A percentile compares a stretch with the other conserved stretches of the same genome.
These are phyloP conservation scores for Chaetomium tenue DNA, from an alignment of 495 filamentous ascomycete species.

Conservation along the genomic window DNA sequence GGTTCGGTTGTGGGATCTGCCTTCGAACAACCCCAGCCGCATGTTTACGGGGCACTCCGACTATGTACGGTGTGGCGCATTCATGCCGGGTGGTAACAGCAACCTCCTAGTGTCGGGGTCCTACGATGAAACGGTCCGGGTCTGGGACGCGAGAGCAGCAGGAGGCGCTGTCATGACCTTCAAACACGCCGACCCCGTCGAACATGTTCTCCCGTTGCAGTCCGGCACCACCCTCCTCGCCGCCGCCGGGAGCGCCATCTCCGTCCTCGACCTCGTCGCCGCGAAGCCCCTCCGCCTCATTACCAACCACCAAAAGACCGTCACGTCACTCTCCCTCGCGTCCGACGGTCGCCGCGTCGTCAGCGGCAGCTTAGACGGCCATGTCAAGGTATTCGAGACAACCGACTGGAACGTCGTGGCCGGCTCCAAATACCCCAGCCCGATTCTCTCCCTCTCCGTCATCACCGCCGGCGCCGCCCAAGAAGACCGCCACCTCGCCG, in stretches of 20 bases:
- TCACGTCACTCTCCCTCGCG: slow-evolving; percentile 76
- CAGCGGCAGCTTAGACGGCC: slow-evolving; percentile 85
- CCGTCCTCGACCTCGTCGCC: slow-evolving; percentile 90
- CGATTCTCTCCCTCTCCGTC: slow-evolving; percentile 78
- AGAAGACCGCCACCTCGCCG: slow-evolving; percentile 83
- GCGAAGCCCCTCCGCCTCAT: slow-evolving; percentile 82
- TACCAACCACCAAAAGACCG: slow-evolving; percentile 95
- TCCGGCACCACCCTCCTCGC: slow-evolving; percentile 83
- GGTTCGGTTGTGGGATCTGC: slow-evolving; percentile 90
- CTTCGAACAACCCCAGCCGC: slow-evolving; percentile 67
- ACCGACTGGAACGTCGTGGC: slow-evolving; percentile 87
- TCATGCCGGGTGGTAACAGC: slow-evolving; percentile 75
- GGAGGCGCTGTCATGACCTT: slow-evolving; percentile 76
- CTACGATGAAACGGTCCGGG: slow-evolving; percentile 88
- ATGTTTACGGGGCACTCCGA: slow-evolving; percentile 87
- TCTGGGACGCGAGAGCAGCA: slow-evolving; percentile 86
- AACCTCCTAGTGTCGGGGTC: slow-evolving; percentile 79
- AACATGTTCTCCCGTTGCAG: slow-evolving; percentile 79
- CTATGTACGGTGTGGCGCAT: slow-evolving; percentile 83
- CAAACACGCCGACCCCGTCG: slow-evolving; percentile 84
- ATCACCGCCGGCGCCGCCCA: slow-evolving; percentile 66
- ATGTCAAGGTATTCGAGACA: slow-evolving; percentile 95
- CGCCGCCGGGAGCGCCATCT: slow-evolving; percentile 80
- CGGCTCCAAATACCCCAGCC: slow-evolving; percentile 86
- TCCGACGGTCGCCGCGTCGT: slow-evolving; percentile 76